Percentiles rank a stretch among this genome's conserved stretches.
These are phyloP conservation scores for Camelina neglecta DNA, from an alignment of 345 rosid species.

Conservation along the genomic window DNA sequence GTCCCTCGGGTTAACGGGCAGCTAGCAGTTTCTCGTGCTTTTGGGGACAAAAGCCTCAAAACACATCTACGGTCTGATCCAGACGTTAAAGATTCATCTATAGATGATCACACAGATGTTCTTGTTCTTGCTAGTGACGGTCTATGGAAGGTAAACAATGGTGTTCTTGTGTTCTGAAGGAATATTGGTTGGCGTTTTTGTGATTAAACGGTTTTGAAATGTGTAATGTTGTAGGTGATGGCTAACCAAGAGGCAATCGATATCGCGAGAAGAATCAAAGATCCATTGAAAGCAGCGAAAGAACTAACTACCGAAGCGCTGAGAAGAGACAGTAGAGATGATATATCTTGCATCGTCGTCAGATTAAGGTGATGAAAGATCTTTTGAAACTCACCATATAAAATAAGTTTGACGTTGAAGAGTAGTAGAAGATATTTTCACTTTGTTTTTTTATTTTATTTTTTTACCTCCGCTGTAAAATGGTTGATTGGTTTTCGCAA, in stretches of 20 bases:
- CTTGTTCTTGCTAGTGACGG: conserved; percentile 80
- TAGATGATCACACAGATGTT: conserved; percentile 54
- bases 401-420: conserved; percentile 30
- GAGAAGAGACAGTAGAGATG: conserved; percentile 72
- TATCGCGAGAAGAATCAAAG: conserved; percentile 65
- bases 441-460: not conserved
- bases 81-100: conserved; percentile 47
- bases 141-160: conserved; percentile 61
- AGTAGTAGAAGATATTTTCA: conserved; percentile 22
- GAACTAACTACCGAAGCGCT: conserved; percentile 68
- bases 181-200: not conserved
- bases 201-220: not conserved
- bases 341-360: conserved; percentile 76
- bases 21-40: conserved; percentile 76
- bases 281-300: conserved; percentile 81
- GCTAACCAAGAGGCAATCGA: conserved; percentile 79
- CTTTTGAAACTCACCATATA: conserved; percentile 12
- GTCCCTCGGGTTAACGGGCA: conserved; percentile 77
- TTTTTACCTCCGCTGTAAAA: conserved; percentile 28
- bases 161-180: not conserved
- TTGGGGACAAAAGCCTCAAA: conserved; percentile 73
- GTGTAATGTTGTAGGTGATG: conserved; percentile 53
- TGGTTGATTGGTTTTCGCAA: conserved; percentile 27
- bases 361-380: conserved; percentile 57
- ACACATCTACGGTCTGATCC: conserved; percentile 78